These are phyloP conservation scores for Geotrichum cucujoidarum DNA, from an alignment of 1,139 yeast genomes.

Conservation along the genomic window DNA sequence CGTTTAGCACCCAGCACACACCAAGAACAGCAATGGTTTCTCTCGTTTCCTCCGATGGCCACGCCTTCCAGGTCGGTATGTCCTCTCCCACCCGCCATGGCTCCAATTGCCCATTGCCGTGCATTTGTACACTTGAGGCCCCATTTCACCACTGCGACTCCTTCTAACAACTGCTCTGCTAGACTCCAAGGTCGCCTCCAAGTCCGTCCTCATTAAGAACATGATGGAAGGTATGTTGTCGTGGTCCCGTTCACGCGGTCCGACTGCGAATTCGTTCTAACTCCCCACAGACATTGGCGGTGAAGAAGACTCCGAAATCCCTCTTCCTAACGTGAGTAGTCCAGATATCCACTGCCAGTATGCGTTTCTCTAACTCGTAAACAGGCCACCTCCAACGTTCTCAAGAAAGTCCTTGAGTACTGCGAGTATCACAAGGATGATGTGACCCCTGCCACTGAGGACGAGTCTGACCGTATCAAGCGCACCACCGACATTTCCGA, in stretches of 20 bases:
- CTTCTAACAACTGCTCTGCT: slow-evolving; percentile 24
- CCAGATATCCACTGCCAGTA: background rate
- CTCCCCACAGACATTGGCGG: slow-evolving; percentile 39
- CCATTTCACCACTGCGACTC: no score
- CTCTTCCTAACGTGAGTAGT: slow-evolving; percentile 80
- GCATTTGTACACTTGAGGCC: background rate
- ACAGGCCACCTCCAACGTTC: slow-evolving; percentile 51
- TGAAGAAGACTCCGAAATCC: slow-evolving; percentile 73
- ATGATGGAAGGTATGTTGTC: slow-evolving; percentile 71
- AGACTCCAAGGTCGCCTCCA: slow-evolving; percentile 82
- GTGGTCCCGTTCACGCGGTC: background rate
- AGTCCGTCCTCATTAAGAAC: slow-evolving; percentile 81
- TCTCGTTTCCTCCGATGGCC: slow-evolving; percentile 41
- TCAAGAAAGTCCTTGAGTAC: slow-evolving; percentile 92
- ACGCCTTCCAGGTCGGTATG: slow-evolving; percentile 39
- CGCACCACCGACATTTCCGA: slow-evolving; percentile 56
- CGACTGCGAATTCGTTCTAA: background rate
- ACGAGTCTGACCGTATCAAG: slow-evolving; percentile 33
- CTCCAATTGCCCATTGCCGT: background rate
- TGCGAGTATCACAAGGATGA: slow-evolving; percentile 94
- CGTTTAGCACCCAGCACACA: background rate
- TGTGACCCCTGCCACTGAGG: slow-evolving; percentile 40
- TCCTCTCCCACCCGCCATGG: slow-evolving; percentile 9
- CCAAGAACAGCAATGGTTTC: slow-evolving; percentile 30
- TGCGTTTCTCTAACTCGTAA: background rate